A percentile compares a stretch with the other conserved stretches of the same genome.
Conservation (phyloP, 2,329 filamentous ascomycete species). For the Orbilia oligospora region DNA sequence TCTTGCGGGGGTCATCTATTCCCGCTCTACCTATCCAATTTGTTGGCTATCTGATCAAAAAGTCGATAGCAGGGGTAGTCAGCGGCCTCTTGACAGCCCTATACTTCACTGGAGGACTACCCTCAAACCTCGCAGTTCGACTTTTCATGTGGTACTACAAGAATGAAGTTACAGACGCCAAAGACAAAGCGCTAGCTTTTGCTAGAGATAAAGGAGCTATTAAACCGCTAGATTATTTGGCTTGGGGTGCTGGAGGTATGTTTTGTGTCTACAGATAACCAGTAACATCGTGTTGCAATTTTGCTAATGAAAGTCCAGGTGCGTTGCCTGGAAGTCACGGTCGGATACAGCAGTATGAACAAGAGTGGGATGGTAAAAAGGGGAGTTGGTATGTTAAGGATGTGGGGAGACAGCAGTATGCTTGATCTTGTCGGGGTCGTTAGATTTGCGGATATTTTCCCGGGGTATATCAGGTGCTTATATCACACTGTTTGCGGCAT, state of each 20-base stretch:
- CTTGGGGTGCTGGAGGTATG: slow-evolving; percentile 58
- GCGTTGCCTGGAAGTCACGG: slow-evolving; percentile 53
- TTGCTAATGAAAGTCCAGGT: slow-evolving; percentile 32
- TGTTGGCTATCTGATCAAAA: slow-evolving; percentile 53
- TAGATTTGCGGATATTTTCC: neutral
- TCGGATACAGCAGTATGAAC: slow-evolving; percentile 50
- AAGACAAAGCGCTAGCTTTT: slow-evolving; percentile 54
- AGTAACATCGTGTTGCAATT: neutral
- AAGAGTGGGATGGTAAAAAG: slow-evolving; percentile 57
- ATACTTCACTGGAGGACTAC: slow-evolving; percentile 55
- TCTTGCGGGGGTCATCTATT: slow-evolving; percentile 48
- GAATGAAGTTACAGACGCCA: slow-evolving; percentile 51
- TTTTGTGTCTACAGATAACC: neutral
- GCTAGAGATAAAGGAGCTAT: slow-evolving; percentile 53
- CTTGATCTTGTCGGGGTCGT: neutral
- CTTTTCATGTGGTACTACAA: slow-evolving; percentile 60
- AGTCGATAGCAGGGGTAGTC: slow-evolving; percentile 50
- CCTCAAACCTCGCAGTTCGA: slow-evolving; percentile 48
- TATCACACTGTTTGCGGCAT: slow-evolving; percentile 14
- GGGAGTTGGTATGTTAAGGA: slow-evolving; percentile 58
- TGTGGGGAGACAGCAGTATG: slow-evolving; percentile 44
- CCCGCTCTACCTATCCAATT: slow-evolving; percentile 54
- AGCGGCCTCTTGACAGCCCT: slow-evolving; percentile 46
- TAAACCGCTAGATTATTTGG: slow-evolving; percentile 56
- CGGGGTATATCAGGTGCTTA: slow-evolving; percentile 1